Base-by-base conservation (phyloP, 2,329 filamentous ascomycete species). In the Cytospora piceae region DNA sequence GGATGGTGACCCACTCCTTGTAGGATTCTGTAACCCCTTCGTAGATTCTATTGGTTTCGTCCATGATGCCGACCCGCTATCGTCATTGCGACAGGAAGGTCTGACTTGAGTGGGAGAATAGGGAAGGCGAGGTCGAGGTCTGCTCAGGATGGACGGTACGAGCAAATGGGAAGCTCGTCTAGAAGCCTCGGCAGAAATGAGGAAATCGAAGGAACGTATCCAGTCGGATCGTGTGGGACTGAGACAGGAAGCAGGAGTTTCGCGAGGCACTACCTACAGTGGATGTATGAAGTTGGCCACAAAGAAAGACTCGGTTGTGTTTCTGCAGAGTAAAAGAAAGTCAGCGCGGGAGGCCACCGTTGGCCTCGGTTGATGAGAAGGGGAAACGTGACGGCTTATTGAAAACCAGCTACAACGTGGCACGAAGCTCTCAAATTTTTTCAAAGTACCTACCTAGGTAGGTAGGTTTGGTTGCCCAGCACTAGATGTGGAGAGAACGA, bases 1-100 rank as follows among this genome's bases (percentile, higher is more conserved):
- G 78, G n/a, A 84, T 76, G 11, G 51, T 37, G 27, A 56, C 37
- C 66, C 63, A 68, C 32, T 68, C 63, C 34, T 60, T 56, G n/a
- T 66, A 68, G 58, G 75, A 71, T 59, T 69, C 68, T 46, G 68
- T 69, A 60, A 75, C 73, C 58, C 70, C 72, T 53, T 52, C 58
- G 61, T 73, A 70, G 57, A 75, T 67, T 52, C 72, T 59, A 62
- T 71, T 69, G 39, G 69, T 69, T 59, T 71, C 70, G 29, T 72
- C 71, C 74, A 76, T 76, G 34, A 54, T 72, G 66, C 32, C 22
- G 54, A 31, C 27, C 17, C 53, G 22, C 55, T 61, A 14, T 32
- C 49, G 39, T 65, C 66, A 68, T 68, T 39, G 66, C 64, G 60
- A 49, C 57, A 11, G 53, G 37, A 42, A 29, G 24, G 42, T 27